A percentile compares a stretch with the other conserved stretches of the same genome.
Evolutionary conservation across 2,329 filamentous ascomycete genomes (phyloP).

Genomic region (Colletotrichum salicis): DNA sequence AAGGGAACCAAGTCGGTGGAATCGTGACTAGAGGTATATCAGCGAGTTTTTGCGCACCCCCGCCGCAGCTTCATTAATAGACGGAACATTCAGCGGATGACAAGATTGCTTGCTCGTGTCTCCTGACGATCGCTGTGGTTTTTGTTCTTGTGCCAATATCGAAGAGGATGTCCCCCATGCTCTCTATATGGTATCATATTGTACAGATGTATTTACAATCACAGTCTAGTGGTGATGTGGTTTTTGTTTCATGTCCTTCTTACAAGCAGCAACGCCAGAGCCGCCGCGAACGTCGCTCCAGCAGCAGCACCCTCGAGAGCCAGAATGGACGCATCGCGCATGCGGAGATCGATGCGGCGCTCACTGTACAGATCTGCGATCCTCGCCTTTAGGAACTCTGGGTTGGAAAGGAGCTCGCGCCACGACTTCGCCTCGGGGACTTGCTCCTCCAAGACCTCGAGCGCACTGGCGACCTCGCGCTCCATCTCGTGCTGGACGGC

Average conservation of each 20-base stretch:
- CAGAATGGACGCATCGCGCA: conserved; percentile 77
- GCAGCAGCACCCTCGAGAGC: conserved; percentile 74
- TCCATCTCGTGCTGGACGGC: conserved; percentile 25
- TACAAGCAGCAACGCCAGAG: conserved; percentile 61
- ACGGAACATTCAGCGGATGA: conserved; percentile 21
- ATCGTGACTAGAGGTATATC: conserved; percentile 19
- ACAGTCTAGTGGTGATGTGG: conserved; percentile 30
- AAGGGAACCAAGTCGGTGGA: conserved; percentile 14
- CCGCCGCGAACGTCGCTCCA: conserved; percentile 70
- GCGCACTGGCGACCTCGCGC: conserved; percentile 25
- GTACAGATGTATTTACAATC: conserved; percentile 33
- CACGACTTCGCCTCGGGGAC: conserved; percentile 45
- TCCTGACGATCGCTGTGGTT: not conserved
- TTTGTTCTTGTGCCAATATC: not conserved
- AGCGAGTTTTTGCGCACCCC: conserved; percentile 8
- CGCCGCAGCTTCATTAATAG: conserved; percentile 34
- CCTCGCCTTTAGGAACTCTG: conserved; percentile 58
- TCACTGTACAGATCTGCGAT: conserved; percentile 73
- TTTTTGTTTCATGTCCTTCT: conserved; percentile 45
- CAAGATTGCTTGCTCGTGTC: not conserved
- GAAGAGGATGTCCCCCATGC: conserved; percentile 19
- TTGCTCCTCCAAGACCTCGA: conserved; percentile 5
- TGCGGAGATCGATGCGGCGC: conserved; percentile 69
- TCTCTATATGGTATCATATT: conserved; percentile 37
- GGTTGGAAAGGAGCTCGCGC: conserved; percentile 55